A percentile compares a stretch with the other conserved stretches of the same genome.
These are phyloP conservation scores for Prunus mira DNA, from an alignment of 306 rosid genomes.

Conservation along the genomic window DNA sequence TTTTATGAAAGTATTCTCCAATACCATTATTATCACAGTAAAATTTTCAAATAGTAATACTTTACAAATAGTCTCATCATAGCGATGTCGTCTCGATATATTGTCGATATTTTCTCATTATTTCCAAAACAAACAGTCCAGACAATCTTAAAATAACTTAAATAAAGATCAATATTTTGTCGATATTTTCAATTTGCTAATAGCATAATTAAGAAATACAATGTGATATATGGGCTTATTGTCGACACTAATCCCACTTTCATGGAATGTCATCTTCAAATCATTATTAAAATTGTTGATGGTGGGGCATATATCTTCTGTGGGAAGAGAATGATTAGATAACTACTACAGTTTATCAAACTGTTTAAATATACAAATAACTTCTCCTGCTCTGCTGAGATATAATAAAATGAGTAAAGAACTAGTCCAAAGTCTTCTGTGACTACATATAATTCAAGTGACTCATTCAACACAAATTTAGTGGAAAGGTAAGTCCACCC, in stretches of 20 bases:
- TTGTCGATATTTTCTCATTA: no score
- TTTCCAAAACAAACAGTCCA: no score
- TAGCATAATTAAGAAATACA: no score
- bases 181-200: no score
- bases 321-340: neutral
- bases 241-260: neutral
- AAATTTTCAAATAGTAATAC: no score
- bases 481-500: conserved; percentile 36
- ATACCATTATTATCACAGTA: no score
- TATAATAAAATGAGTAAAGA: conserved; percentile 15
- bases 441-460: conserved; percentile 13
- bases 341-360: neutral
- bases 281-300: neutral
- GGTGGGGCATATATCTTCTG: neutral
- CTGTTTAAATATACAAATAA: neutral
- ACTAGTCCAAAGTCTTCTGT: conserved; percentile 23
- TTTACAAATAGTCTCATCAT: no score
- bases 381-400: neutral
- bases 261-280: neutral
- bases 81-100: no score
- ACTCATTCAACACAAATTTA: conserved; percentile 40
- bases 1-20: neutral
- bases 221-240: no score
- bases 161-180: no score
- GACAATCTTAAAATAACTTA: no score